Conservation (phyloP, 23 red algal genomes). For the Agarophyton chilense region DNA sequence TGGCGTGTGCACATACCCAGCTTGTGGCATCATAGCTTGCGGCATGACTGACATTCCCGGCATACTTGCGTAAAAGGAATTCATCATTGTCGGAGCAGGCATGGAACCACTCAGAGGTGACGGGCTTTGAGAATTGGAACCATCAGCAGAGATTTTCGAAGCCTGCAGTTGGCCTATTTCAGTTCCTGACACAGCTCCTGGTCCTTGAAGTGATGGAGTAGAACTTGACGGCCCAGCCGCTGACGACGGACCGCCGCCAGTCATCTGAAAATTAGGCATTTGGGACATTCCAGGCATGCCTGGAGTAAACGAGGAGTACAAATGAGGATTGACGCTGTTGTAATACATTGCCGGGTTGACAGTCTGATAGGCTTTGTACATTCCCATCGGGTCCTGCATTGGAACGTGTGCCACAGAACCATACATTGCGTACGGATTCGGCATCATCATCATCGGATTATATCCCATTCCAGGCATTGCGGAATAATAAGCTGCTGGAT, state of each 20-base stretch:
- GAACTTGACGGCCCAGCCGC: neutral
- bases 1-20: constrained; percentile 8
- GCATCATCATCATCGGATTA: constrained; percentile 70
- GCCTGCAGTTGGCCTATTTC: neutral
- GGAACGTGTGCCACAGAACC: constrained; percentile 48
- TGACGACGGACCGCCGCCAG: neutral
- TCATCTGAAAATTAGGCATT: neutral
- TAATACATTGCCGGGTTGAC: constrained; percentile 83
- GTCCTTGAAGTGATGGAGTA: neutral
- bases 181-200: neutral
- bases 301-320: constrained; percentile 31
- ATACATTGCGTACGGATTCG: constrained; percentile 73
- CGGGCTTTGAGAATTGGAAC: neutral
- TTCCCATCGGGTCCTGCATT: constrained; percentile 45
- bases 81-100: constrained; percentile 11
- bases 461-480: constrained; percentile 57
- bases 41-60: constrained; percentile 10
- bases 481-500: constrained; percentile 36
- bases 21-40: constrained; percentile 24
- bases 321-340: constrained; percentile 46
- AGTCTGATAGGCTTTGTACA: constrained; percentile 67
- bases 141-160: neutral
- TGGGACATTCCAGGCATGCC: constrained; percentile 27
- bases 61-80: constrained; percentile 9
- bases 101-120: neutral